phyloP scores from a whole-genome alignment of 495 filamentous ascomycete genomes.

The Aspergillus nidulans region DNA sequence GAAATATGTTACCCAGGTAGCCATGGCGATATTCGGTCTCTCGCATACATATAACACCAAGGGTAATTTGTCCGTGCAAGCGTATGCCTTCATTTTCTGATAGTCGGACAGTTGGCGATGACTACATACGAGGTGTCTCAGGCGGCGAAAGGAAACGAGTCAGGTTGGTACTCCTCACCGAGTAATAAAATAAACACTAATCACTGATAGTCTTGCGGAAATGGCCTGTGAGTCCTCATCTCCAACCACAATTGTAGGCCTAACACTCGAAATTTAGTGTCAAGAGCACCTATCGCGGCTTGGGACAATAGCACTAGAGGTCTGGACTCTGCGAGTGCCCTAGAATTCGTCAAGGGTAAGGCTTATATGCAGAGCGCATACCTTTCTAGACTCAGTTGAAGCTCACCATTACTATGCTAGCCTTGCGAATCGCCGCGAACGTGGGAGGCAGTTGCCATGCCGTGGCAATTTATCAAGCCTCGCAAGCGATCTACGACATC shows the following conservation, averaged over 20 bases:
- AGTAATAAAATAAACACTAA: no score
- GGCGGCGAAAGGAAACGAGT: constrained; percentile 77
- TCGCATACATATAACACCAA: constrained; percentile 53
- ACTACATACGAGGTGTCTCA: constrained; percentile 62
- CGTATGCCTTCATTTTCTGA: constrained; percentile 23
- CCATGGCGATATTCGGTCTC: constrained; percentile 57
- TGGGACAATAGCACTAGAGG: constrained; percentile 89
- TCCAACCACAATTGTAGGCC: background rate
- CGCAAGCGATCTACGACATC: constrained; percentile 71
- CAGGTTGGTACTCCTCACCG: constrained; percentile 21
- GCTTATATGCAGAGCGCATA: background rate
- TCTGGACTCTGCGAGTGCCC: constrained; percentile 76
- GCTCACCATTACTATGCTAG: constrained; percentile 14
- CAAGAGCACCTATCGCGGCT: constrained; percentile 65
- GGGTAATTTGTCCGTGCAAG: constrained; percentile 26
- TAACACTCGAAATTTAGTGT: constrained; percentile 46
- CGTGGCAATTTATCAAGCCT: constrained; percentile 81
- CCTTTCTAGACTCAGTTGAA: background rate
- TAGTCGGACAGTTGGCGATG: constrained; percentile 37
- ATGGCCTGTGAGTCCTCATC: constrained; percentile 46
- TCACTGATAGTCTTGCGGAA: constrained; percentile 53
- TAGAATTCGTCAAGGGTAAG: constrained; percentile 57
- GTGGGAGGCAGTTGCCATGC: constrained; percentile 71
- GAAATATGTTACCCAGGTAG: constrained; percentile 50
- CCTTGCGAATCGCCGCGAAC: constrained; percentile 68